Evolutionary conservation across 2,329 filamentous ascomycete genomes (phyloP).

Genomic region (Thielaviopsis punctulata): DNA sequence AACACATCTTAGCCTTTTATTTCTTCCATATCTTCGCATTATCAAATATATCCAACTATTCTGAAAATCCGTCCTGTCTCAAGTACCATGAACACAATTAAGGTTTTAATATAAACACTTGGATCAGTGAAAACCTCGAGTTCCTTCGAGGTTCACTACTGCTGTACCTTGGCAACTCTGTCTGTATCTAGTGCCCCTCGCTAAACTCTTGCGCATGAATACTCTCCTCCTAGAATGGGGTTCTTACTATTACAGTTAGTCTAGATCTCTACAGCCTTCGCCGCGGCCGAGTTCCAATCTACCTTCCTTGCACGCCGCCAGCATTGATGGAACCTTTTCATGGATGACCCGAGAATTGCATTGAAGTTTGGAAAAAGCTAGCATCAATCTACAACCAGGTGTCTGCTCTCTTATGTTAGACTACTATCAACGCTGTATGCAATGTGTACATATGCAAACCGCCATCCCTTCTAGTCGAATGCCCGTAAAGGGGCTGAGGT

Average conservation of each 20-base stretch:
- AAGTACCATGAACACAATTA: too few relatives aligned
- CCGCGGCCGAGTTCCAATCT: not conserved
- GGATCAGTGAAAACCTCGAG: too few relatives aligned
- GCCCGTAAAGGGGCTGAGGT: not conserved
- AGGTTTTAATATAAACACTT: too few relatives aligned
- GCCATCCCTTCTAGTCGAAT: not conserved
- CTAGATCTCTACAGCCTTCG: not conserved
- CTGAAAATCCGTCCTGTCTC: too few relatives aligned
- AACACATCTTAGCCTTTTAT: not conserved
- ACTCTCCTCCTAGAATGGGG: not conserved
- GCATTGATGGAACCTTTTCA: not conserved
- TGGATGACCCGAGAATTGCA: not conserved
- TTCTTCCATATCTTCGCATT: not conserved
- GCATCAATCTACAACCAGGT: not conserved
- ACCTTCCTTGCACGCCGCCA: not conserved
- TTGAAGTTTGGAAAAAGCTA: not conserved
- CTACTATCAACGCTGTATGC: not conserved
- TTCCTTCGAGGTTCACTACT: too few relatives aligned
- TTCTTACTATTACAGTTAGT: not conserved
- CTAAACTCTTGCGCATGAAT: too few relatives aligned
- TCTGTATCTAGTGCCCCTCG: too few relatives aligned
- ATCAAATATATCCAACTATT: not conserved
- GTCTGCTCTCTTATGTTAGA: not conserved
- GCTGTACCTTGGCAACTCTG: too few relatives aligned
- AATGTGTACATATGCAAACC: not conserved